phyloP scores from a whole-genome alignment of 768 basidiomycete species.

The Psilocybe azurescens region DNA sequence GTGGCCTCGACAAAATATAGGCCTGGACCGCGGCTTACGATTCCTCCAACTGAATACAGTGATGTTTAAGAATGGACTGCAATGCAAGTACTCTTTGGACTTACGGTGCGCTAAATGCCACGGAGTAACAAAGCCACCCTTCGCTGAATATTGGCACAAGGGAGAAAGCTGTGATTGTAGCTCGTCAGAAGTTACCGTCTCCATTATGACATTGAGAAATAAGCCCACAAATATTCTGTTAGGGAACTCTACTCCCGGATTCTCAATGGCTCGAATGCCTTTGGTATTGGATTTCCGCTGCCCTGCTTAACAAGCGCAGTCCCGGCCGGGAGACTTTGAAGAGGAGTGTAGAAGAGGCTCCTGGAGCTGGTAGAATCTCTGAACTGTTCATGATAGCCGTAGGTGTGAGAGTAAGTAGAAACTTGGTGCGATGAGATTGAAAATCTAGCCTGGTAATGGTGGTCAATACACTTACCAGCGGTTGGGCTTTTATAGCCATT shows the following conservation, averaged over 20 bases:
- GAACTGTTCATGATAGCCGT: neutral
- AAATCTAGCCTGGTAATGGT: no score
- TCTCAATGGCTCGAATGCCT: slow-evolving; percentile 55
- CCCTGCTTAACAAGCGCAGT: slow-evolving; percentile 46
- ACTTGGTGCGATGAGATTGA: no score
- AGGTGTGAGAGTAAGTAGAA: no score
- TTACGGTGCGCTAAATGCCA: slow-evolving; percentile 71
- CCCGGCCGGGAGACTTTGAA: slow-evolving; percentile 48
- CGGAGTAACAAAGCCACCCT: slow-evolving; percentile 53
- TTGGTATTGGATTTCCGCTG: slow-evolving; percentile 39
- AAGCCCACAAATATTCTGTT: slow-evolving; percentile 56
- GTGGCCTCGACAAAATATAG: slow-evolving; percentile 68
- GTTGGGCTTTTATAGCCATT: no score
- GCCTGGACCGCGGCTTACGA: slow-evolving; percentile 55
- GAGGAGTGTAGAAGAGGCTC: slow-evolving; percentile 52
- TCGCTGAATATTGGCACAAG: slow-evolving; percentile 63
- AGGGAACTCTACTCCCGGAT: slow-evolving; percentile 58
- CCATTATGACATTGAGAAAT: neutral
- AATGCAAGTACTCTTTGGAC: slow-evolving; percentile 17
- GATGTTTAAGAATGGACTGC: neutral
- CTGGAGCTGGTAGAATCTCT: slow-evolving; percentile 46
- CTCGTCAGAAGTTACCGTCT: neutral
- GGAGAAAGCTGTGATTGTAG: slow-evolving; percentile 50
- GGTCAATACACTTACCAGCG: no score
- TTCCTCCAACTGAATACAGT: slow-evolving; percentile 43